A percentile compares a stretch with the other conserved stretches of the same genome.
Conservation (phyloP, 2,329 filamentous ascomycete species). For the Cercospora sp. region DNA sequence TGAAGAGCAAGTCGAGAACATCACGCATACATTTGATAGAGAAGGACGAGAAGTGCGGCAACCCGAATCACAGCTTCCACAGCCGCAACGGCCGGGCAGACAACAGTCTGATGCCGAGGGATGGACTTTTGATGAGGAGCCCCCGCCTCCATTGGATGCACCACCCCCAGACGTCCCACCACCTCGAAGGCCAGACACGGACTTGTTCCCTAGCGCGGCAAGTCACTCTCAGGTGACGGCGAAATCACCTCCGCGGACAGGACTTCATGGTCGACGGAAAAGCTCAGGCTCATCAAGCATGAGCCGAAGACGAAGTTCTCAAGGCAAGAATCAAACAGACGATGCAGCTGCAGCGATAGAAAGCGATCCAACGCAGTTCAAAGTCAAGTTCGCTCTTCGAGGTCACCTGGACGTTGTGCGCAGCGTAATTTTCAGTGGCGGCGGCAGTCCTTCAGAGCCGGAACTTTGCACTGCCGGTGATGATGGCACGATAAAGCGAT, state of each 20-base stretch:
- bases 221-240: constrained; percentile 60
- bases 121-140: constrained; percentile 88
- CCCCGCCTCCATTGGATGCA: constrained; percentile 51
- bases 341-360: constrained; percentile 44
- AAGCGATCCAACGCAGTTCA: constrained; percentile 77
- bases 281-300: constrained; percentile 59
- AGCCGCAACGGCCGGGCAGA: constrained; percentile 22
- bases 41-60: constrained; percentile 57
- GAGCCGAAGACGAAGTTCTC: constrained; percentile 65
- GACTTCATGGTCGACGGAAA: constrained; percentile 71
- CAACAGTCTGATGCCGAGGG: constrained; percentile 58
- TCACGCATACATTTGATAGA: constrained; percentile 60
- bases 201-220: constrained; percentile 79
- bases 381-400: constrained; percentile 85
- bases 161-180: constrained; percentile 48
- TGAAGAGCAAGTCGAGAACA: constrained; percentile 59
- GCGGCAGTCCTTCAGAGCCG: constrained; percentile 90
- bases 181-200: constrained; percentile 74
- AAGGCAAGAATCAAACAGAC: constrained; percentile 56
- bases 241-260: constrained; percentile 72
- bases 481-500: constrained; percentile 93
- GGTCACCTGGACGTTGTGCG: constrained; percentile 93
- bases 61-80: constrained; percentile 34
- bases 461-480: constrained; percentile 96
- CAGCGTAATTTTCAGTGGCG: constrained; percentile 93